Conservation (phyloP, 1,284 basidiomycete genomes). For the Cryptococcus jaspeensis region DNA sequence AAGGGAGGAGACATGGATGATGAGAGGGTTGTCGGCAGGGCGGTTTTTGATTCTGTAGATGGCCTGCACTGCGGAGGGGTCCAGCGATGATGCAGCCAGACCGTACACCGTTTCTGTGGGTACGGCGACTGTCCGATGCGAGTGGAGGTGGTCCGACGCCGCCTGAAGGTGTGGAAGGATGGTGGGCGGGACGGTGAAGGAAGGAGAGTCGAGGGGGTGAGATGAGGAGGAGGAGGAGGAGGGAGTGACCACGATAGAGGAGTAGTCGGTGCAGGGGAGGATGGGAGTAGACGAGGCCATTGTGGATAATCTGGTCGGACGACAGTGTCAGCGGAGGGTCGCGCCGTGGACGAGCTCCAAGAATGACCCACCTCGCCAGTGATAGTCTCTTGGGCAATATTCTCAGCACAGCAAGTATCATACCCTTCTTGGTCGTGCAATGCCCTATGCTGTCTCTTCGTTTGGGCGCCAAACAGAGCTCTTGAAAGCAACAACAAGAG, state of each 20-base stretch:
- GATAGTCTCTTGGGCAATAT: background rate
- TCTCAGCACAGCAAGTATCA: background rate
- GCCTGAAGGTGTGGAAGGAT: constrained; percentile 30
- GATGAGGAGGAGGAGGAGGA: constrained; percentile 14
- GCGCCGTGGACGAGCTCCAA: background rate
- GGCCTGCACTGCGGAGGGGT: constrained; percentile 61
- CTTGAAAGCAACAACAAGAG: background rate
- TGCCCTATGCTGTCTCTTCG: background rate
- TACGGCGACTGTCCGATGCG: constrained; percentile 66
- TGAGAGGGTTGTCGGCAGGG: constrained; percentile 94
- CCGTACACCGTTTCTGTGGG: constrained; percentile 99
- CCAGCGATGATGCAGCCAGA: constrained; percentile 80
- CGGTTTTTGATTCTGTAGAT: constrained; percentile 92
- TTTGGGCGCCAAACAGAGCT: background rate
- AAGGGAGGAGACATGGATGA: constrained; percentile 89
- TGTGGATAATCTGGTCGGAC: background rate
- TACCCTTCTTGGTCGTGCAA: background rate
- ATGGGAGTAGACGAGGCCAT: constrained; percentile 29
- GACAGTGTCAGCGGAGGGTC: background rate
- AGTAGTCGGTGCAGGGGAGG: constrained; percentile 23
- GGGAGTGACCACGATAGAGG: constrained; percentile 19
- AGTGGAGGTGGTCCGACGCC: constrained; percentile 41
- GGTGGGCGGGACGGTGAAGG: constrained; percentile 26
- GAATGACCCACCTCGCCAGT: background rate
- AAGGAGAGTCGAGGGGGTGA: constrained; percentile 39